phyloP scores from a whole-genome alignment of 495 filamentous ascomycete genomes.

The Penicillium fimorum region DNA sequence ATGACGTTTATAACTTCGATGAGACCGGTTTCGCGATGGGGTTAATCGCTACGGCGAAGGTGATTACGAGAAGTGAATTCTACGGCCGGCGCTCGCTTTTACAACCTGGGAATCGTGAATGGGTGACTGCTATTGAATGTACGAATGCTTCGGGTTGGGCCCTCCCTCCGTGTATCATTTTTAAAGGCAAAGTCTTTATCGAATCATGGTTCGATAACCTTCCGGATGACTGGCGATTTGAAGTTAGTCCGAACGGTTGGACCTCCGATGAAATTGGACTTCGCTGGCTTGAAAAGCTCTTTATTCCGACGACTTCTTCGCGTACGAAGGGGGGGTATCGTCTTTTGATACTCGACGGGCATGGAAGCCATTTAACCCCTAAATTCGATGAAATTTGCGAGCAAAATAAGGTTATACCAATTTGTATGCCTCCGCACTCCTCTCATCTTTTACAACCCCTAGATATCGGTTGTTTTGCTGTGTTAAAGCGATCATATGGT shows the following conservation, averaged over 20 bases:
- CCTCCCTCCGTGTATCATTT: no score
- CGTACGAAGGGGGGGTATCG: no score
- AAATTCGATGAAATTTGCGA: background rate
- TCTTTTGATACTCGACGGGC: no score
- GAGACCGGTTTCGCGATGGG: slow-evolving; percentile 9
- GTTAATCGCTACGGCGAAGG: background rate
- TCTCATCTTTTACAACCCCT: slow-evolving; percentile 2
- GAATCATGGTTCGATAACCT: no score
- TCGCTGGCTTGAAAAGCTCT: background rate
- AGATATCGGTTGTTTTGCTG: background rate
- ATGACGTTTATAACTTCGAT: slow-evolving; percentile 3
- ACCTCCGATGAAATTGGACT: background rate
- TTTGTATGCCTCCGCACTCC: background rate
- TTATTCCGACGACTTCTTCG: no score
- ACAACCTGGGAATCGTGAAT: background rate
- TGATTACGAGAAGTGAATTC: background rate
- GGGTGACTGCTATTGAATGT: background rate
- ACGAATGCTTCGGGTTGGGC: no score
- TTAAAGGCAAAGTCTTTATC: no score
- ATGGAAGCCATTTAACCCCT: background rate
- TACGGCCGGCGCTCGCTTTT: slow-evolving; percentile 1
- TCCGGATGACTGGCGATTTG: no score
- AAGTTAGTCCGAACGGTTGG: no score
- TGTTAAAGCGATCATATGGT: background rate
- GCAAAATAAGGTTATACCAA: background rate